Evolutionary conservation across 768 basidiomycete species (phyloP), one percentile per base, ranked within the genome.

Genomic region (Hebeloma cylindrosporum): DNA sequence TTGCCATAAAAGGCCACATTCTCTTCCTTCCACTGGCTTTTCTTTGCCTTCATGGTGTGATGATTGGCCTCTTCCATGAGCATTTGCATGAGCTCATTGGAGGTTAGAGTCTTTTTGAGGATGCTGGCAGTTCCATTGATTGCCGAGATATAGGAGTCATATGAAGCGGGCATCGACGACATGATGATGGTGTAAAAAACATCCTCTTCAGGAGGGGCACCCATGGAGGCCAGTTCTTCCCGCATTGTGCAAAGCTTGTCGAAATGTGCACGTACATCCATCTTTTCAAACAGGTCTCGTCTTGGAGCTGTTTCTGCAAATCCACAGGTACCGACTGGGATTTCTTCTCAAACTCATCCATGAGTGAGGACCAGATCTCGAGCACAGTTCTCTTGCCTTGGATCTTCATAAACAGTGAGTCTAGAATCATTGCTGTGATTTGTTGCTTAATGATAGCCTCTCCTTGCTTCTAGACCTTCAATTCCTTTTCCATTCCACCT

Each of bases 31-130:
- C 55, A 56, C 45, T 40, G 47, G 20, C 27, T 35, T 17, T 18
- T 37, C 42, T 60, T 53, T 9, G 53, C 22, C 23, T 47, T 41
- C 18, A 48, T 29, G 31, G 33, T 25, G 30, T 51, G 47, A 18
- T 43, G 47, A n/a, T 63, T 51, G 20, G 59, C 62, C 45, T 67
- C 61, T 16, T 66, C 58, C 7, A 53, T 55, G 4, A 64, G 37
- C 5, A 46, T 43, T 4, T 34, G 35, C 26, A 59, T 60, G 17
- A 64, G 54, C 10, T 52, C 49, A 8, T 63, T 42, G 5, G 62
- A 13, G 20, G 45, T 35, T 5, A 43, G 25, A 16, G 38, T 29
- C 2, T n/a, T 38, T n/a, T 45, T 45, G 18, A 30, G 22, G 4
- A 52, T 40, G 3, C 29, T 43, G 0, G 48, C 34, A 11, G 54